Evolutionary conservation across 1,284 basidiomycete species (phyloP).

Genomic region (Veloboletus limbatus): DNA sequence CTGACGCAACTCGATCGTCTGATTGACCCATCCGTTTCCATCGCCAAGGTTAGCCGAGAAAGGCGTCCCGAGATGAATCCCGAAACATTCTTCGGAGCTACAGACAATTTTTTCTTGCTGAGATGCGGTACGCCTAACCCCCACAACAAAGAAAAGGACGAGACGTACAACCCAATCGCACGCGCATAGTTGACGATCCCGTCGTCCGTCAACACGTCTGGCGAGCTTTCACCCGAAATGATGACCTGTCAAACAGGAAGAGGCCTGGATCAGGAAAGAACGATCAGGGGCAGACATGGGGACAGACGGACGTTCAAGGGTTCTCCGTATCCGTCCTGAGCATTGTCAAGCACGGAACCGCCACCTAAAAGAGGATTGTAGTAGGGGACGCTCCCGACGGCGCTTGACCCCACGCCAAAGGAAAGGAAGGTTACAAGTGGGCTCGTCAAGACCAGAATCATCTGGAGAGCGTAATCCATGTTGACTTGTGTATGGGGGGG

Average conservation of each 20-base stretch:
- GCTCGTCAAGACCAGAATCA: constrained; percentile 2
- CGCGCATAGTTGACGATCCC: constrained; percentile 59
- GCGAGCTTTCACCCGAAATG: constrained; percentile 54
- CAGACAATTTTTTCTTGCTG: background rate
- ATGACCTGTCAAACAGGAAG: constrained; percentile 41
- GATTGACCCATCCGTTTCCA: constrained; percentile 48
- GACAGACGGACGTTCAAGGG: constrained; percentile 53
- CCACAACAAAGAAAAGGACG: background rate
- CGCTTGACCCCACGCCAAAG: background rate
- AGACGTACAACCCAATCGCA: constrained; percentile 57
- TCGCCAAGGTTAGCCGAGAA: constrained; percentile 65
- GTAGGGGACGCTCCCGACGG: constrained; percentile 32
- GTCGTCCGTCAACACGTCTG: constrained; percentile 50
- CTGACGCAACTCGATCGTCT: constrained; percentile 58
- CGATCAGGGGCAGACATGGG: too few species aligned
- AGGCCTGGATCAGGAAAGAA: background rate
- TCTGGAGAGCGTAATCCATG: constrained; percentile 15
- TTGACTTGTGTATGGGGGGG: background rate
- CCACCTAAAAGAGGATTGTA: constrained; percentile 45
- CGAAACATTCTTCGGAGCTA: constrained; percentile 66
- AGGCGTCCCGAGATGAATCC: constrained; percentile 55
- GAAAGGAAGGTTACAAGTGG: constrained; percentile 11
- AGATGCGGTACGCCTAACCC: constrained; percentile 2
- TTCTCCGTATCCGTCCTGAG: constrained; percentile 51
- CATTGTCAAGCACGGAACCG: constrained; percentile 52